Base-by-base conservation (phyloP, 2,329 filamentous ascomycete species). In the Colletotrichum sp. region DNA sequence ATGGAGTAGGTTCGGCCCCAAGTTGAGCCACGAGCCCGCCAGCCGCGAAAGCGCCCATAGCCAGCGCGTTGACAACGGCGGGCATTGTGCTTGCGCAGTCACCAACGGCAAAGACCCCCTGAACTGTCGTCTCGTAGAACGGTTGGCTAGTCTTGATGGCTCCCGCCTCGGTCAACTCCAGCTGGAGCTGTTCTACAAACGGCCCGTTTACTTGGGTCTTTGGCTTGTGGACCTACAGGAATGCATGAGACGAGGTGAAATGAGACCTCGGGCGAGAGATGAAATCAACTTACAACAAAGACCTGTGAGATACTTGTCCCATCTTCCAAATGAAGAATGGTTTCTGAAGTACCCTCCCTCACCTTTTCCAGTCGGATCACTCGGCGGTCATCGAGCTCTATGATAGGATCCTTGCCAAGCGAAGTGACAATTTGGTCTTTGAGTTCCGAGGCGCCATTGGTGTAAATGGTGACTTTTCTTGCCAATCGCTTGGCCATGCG, bases 381-480 rank as follows among this genome's bases (percentile, higher is more conserved):
- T 52, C 7, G 13, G 16, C 43, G 43, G 21, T 52, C 7, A 8
- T 52, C 43, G 43, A 52, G 7, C 3, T 8, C 14, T 8, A 52
- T 18, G 14, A 8, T 3, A 8, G 12, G 18, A 8, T 8, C 8
- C 43, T 18, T 14, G 16, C 18, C 8, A 14, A 16, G 12, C 14
- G 43, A n/a, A 8, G 16, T n/a, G 14, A 52, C 2, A 8, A 8
- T n/a, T 8, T 8, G 16, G 3, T n/a, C 43, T 28, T 28, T 28
- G 0, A 89, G 77, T 0, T 80, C 76, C 2, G 80, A 77, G 59
- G 84, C 79, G n/a, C 85, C 87, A 78, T 91, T 82, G n/a, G 88
- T 90, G 82, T 90, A 92, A 58, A 91, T 81, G 16, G 85, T 89
- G 9, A 89, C 83, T 1, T 80, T 79, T 21, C 83, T 76, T 1